phyloP scores from a whole-genome alignment of 1,139 yeast genomes.

The Blastobotrys aristatus region DNA sequence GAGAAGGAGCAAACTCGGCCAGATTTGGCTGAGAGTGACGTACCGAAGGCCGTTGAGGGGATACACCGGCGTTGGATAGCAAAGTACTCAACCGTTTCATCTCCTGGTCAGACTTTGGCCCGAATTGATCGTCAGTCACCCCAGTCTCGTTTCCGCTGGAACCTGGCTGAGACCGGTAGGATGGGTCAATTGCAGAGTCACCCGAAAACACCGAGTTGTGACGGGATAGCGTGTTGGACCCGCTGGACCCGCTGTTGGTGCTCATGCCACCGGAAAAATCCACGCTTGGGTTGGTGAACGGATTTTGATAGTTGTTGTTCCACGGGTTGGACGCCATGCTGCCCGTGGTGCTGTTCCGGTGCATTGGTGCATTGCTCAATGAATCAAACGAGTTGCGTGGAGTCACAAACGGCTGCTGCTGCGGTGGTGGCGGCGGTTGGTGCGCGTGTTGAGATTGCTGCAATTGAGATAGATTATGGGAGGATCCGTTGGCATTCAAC shows the following conservation, averaged over 20 bases:
- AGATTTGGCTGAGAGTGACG: slow-evolving; percentile 4
- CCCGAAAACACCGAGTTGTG: slow-evolving; percentile 8
- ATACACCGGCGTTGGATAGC: not conserved
- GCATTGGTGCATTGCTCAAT: not conserved
- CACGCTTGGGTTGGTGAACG: not conserved
- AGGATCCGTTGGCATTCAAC: slow-evolving; percentile 4
- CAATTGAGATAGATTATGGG: slow-evolving; percentile 1
- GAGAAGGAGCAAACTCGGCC: not conserved
- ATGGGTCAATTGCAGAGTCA: slow-evolving; percentile 2
- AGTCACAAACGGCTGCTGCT: slow-evolving; percentile 14
- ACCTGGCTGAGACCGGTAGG: slow-evolving; percentile 3
- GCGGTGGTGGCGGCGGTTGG: not conserved
- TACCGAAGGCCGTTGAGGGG: slow-evolving; percentile 6
- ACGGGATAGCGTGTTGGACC: slow-evolving; percentile 1
- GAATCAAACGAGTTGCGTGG: slow-evolving; percentile 19
- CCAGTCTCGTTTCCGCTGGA: not conserved
- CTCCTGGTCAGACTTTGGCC: slow-evolving; percentile 7
- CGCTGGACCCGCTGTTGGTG: slow-evolving; percentile 1
- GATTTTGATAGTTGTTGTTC: not conserved
- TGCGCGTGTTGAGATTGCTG: slow-evolving; percentile 6
- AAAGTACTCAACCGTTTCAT: slow-evolving; percentile 5
- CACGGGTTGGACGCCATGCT: not conserved
- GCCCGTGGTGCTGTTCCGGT: slow-evolving; percentile 1
- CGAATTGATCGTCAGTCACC: not conserved
- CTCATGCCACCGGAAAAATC: not conserved